Evolutionary conservation across 2,329 filamentous ascomycete genomes (phyloP).

Genomic region (Tolypocladium ovalisporum): DNA sequence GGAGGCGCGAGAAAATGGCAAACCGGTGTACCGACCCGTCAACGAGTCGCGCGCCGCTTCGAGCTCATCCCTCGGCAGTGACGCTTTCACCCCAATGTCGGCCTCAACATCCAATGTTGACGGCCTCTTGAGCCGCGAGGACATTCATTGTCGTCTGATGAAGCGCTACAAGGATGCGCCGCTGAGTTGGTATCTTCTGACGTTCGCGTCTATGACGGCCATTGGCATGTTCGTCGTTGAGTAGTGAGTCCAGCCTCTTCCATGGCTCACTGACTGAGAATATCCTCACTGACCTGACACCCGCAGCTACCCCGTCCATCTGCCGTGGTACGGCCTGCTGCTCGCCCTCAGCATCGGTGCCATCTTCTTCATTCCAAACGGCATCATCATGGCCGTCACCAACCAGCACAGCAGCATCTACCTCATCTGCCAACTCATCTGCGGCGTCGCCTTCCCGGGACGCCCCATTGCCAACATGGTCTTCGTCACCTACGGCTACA

Average conservation of each 20-base stretch:
- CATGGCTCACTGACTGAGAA: background rate
- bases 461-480: slow-evolving; percentile 88
- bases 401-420: slow-evolving; percentile 84
- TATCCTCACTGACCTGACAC: background rate
- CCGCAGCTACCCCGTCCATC: slow-evolving; percentile 60
- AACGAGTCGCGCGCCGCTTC: slow-evolving; percentile 14
- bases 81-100: slow-evolving; percentile 13
- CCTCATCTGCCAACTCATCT: slow-evolving; percentile 76
- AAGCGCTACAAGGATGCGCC: slow-evolving; percentile 72
- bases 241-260: slow-evolving; percentile 45
- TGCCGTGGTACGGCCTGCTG: slow-evolving; percentile 79
- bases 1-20: slow-evolving; percentile 44
- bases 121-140: slow-evolving; percentile 57
- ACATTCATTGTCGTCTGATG: slow-evolving; percentile 81
- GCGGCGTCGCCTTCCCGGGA: slow-evolving; percentile 71
- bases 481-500: slow-evolving; percentile 85
- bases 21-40: slow-evolving; percentile 43
- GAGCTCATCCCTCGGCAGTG: slow-evolving; percentile 9
- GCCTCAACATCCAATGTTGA: slow-evolving; percentile 32
- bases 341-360: slow-evolving; percentile 69
- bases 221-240: slow-evolving; percentile 78
- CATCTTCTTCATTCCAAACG: slow-evolving; percentile 79
- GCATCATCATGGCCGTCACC: slow-evolving; percentile 87
- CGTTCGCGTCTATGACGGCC: slow-evolving; percentile 63
- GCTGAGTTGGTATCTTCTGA: slow-evolving; percentile 68